These are phyloP conservation scores for Cercophora samala DNA, from an alignment of 495 filamentous ascomycete species.

Conservation along the genomic window DNA sequence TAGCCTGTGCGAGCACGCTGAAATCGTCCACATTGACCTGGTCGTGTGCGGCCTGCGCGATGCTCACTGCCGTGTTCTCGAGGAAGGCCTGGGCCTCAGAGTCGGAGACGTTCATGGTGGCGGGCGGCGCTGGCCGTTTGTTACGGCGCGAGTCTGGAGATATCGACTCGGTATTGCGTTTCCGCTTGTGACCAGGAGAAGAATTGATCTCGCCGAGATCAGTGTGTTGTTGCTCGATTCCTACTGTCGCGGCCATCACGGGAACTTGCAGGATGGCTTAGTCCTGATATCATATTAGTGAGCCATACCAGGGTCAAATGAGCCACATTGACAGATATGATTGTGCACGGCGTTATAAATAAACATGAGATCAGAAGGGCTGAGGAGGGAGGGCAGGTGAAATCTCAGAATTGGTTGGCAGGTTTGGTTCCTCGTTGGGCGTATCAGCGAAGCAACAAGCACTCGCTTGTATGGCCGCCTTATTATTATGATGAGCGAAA, in stretches of 20 bases:
- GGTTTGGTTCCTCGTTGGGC: neutral
- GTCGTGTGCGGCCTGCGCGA: conserved; percentile 46
- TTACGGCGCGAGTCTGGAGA: conserved; percentile 44
- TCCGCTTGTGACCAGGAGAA: conserved; percentile 46
- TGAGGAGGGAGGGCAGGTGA: neutral
- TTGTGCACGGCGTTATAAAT: neutral
- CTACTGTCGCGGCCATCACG: conserved; percentile 44
- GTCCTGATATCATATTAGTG: conserved; percentile 13
- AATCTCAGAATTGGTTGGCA: neutral
- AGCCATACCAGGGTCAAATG: neutral
- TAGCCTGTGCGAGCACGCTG: conserved; percentile 47
- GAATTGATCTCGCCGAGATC: conserved; percentile 30
- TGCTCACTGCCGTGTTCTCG: conserved; percentile 44
- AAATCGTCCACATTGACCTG: conserved; percentile 47
- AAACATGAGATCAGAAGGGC: neutral
- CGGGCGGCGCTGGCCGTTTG: conserved; percentile 43
- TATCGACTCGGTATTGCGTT: conserved; percentile 41
- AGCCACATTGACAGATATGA: neutral
- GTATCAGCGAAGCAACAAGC: neutral
- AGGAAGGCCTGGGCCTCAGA: conserved; percentile 43
- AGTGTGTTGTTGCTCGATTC: conserved; percentile 36
- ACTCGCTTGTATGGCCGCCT: neutral
- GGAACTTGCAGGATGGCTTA: conserved; percentile 16
- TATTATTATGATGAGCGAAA: neutral
- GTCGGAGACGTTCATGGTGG: conserved; percentile 36